Percentiles rank a stretch among this genome's conserved stretches.
Evolutionary conservation across 768 basidiomycete genomes (phyloP).

Genomic region (Chalciporus piperatus): DNA sequence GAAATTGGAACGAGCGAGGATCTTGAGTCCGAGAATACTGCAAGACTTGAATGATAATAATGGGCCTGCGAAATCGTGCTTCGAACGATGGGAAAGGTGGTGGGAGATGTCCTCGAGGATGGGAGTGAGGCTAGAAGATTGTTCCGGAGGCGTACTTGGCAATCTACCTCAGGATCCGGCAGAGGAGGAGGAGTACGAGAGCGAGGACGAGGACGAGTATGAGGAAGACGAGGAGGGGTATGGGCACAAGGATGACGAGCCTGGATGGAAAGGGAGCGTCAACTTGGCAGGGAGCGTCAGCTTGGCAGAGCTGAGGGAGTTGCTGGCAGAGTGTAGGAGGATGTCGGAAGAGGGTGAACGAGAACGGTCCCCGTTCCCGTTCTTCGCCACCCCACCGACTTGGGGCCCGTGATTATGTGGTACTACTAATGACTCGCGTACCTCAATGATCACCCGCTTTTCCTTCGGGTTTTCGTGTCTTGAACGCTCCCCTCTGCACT

Average conservation of each 20-base stretch:
- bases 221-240: constrained; percentile 30
- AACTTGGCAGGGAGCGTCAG: constrained; percentile 33
- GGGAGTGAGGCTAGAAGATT: constrained; percentile 68
- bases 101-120: constrained; percentile 49
- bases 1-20: constrained; percentile 54
- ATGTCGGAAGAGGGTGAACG: constrained; percentile 37
- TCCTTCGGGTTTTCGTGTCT: constrained; percentile 68
- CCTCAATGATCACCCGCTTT: constrained; percentile 40
- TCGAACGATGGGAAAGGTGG: constrained; percentile 68
- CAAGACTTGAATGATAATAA: constrained; percentile 53
- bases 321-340: constrained; percentile 55
- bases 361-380: constrained; percentile 25
- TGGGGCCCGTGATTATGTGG: neutral
- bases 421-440: neutral
- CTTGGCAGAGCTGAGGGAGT: constrained; percentile 47
- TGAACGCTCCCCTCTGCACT: constrained; percentile 64
- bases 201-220: constrained; percentile 33
- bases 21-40: constrained; percentile 54
- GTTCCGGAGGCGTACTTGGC: constrained; percentile 65
- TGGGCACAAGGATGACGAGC: constrained; percentile 34
- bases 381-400: constrained; percentile 9
- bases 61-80: constrained; percentile 43
- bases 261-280: constrained; percentile 21
- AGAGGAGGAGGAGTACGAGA: constrained; percentile 33
- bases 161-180: constrained; percentile 31